Conservation (phyloP, 768 basidiomycete species). For the Termitomyces eurrhizus region DNA sequence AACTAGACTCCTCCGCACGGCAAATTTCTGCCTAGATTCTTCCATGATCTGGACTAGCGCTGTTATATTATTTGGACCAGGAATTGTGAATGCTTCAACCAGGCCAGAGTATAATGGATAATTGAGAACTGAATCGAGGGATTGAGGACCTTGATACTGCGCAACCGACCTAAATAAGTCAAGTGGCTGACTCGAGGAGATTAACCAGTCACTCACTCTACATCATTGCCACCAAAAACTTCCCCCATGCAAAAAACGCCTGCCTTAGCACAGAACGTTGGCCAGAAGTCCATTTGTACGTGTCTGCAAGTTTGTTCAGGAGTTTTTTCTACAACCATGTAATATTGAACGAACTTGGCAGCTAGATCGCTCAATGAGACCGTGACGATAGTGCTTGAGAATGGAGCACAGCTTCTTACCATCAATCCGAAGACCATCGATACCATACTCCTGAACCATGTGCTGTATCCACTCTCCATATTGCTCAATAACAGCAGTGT, state of each 20-base stretch:
- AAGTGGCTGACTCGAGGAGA: background rate
- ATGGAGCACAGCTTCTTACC: slow-evolving; percentile 27
- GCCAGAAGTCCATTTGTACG: slow-evolving; percentile 74
- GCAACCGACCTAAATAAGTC: slow-evolving; percentile 43
- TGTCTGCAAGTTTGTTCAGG: slow-evolving; percentile 41
- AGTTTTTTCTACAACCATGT: background rate
- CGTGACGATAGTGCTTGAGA: slow-evolving; percentile 20
- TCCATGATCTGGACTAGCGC: slow-evolving; percentile 48
- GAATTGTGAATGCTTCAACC: slow-evolving; percentile 63
- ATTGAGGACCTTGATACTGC: slow-evolving; percentile 55
- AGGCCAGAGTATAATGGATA: slow-evolving; percentile 68
- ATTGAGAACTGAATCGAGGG: slow-evolving; percentile 67
- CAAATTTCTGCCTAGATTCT: slow-evolving; percentile 51
- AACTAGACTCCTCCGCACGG: slow-evolving; percentile 24
- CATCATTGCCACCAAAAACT: slow-evolving; percentile 54
- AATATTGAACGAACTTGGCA: slow-evolving; percentile 33
- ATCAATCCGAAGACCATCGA: slow-evolving; percentile 89
- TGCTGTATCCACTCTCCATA: slow-evolving; percentile 68
- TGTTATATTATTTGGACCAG: slow-evolving; percentile 62
- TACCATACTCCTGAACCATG: slow-evolving; percentile 64
- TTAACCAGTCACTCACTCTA: slow-evolving; percentile 34
- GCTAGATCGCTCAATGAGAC: slow-evolving; percentile 32
- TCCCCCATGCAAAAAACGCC: slow-evolving; percentile 88
- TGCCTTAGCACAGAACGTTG: slow-evolving; percentile 64
- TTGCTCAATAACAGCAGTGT: slow-evolving; percentile 53